Evolutionary conservation across 78 protist species (phyloP), one percentile per base, ranked within the genome.

Genomic region (Dictyostelium purpureum): DNA sequence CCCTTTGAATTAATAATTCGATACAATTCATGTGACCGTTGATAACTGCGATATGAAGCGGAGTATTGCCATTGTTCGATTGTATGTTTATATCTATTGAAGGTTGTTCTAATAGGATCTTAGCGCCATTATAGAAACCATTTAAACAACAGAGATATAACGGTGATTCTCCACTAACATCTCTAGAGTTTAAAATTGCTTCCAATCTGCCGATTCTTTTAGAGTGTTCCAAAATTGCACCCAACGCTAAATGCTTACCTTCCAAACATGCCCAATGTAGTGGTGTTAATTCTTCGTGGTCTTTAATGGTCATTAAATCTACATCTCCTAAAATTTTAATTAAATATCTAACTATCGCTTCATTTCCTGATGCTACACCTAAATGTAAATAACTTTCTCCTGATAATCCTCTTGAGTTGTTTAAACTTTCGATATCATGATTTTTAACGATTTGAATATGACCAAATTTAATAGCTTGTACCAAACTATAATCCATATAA

Each of bases 371-470:
- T 18, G 61, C 80, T 26, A 75, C 79, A 28, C 82, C 92, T 19
- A 51, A 73, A 47, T 85, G 92, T 33, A 85, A 26, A 59, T 85
- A 85, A n/a, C 52, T 73, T 16, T 70, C 81, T 12, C 82, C 79
- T 47, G 42, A 11, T 11, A 37, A 18, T 3, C 78, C 89, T 42
- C 38, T 74, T 6, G 14, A 51, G 21, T 37, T 33, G 6, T 26
- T 45, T 42, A 47, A 35, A 18, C 6, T n/a, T 6, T 43, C 56
- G 14, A n/a, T 45, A 38, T 54, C 14, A 5, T 19, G 31, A 33
- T 37, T 47, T 51, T 47, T 57, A 45, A 85, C 31, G 35, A 73
- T 85, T 61, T 75, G 79, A 42, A 63, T 42, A 43, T 85, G 82
- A 31, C 81, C 79, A 59, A 47, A 85, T 59, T 73, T 70, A 31